Conservation (phyloP, 495 filamentous ascomycete species). For the Penicillium taxi region DNA sequence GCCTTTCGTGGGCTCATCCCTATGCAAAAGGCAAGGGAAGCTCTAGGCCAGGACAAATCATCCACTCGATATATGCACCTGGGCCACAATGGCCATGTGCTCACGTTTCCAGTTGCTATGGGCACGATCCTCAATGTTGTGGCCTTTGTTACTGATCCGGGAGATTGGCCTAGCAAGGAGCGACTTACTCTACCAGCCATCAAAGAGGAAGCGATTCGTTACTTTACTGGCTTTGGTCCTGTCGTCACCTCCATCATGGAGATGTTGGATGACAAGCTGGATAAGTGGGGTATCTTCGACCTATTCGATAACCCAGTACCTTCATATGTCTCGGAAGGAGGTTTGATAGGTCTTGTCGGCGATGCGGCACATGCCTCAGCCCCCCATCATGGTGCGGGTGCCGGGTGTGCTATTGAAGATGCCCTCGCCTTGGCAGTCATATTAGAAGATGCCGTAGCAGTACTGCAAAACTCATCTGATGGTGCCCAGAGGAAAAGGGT, state of each 20-base stretch:
- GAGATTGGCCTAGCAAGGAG: slow-evolving; percentile 28
- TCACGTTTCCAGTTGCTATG: slow-evolving; percentile 43
- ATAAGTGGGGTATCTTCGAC: slow-evolving; percentile 51
- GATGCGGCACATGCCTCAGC: slow-evolving; percentile 43
- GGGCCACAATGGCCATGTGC: slow-evolving; percentile 37
- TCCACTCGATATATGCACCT: slow-evolving; percentile 37
- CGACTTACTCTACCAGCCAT: too few relatives aligned
- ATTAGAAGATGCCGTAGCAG: slow-evolving; percentile 11
- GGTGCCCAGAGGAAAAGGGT: not conserved
- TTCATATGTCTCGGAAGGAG: slow-evolving; percentile 26
- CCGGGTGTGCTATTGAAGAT: slow-evolving; percentile 51
- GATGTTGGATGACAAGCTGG: not conserved
- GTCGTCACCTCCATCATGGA: too few relatives aligned
- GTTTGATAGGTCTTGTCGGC: slow-evolving; percentile 39
- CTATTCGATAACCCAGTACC: slow-evolving; percentile 37
- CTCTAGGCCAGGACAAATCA: slow-evolving; percentile 42
- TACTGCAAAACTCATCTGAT: too few relatives aligned
- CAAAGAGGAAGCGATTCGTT: too few relatives aligned
- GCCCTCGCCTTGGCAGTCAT: slow-evolving; percentile 37
- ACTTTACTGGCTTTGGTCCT: too few relatives aligned
- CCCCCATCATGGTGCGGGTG: slow-evolving; percentile 49
- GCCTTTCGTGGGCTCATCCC: slow-evolving; percentile 46
- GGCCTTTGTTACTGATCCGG: slow-evolving; percentile 23
- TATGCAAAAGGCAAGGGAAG: slow-evolving; percentile 41
- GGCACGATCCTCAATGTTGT: slow-evolving; percentile 37